These are phyloP conservation scores for Achaetomium macrosporum DNA, from an alignment of 2,329 filamentous ascomycete species.

Conservation along the genomic window DNA sequence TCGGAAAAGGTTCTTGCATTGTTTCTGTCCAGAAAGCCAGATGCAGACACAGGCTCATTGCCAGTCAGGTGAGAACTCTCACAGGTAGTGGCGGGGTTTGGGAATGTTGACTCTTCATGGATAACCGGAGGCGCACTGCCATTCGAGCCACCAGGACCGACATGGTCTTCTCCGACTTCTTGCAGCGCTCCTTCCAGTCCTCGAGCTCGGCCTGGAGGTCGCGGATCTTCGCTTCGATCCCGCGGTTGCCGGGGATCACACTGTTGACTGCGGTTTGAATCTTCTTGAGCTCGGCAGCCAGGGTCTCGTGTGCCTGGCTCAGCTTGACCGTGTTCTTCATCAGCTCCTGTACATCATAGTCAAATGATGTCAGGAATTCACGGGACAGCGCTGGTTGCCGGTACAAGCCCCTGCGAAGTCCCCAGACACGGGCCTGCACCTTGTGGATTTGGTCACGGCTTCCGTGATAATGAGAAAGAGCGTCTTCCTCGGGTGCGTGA, in stretches of 20 bases:
- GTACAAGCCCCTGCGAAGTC: slow-evolving; percentile 9
- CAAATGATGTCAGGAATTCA: slow-evolving; percentile 2
- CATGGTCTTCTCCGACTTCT: neutral
- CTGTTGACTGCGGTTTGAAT: neutral
- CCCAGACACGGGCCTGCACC: slow-evolving; percentile 12
- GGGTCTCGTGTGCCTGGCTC: neutral
- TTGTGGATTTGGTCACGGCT: slow-evolving; percentile 2
- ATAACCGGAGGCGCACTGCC: too few relatives aligned
- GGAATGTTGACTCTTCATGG: too few relatives aligned
- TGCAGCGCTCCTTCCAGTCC: neutral
- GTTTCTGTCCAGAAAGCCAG: too few relatives aligned
- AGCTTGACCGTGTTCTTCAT: slow-evolving; percentile 5
- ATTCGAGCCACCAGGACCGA: neutral
- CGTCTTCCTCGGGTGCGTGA: too few relatives aligned
- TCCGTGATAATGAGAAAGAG: too few relatives aligned
- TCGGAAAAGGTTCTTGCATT: too few relatives aligned
- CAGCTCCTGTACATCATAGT: slow-evolving; percentile 11
- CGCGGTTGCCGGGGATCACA: neutral
- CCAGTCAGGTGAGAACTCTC: too few relatives aligned
- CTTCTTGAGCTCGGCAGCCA: slow-evolving; percentile 4
- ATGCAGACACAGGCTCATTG: too few relatives aligned
- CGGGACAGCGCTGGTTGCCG: neutral
- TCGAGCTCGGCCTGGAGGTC: slow-evolving; percentile 5
- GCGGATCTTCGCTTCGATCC: neutral
- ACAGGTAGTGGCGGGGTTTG: too few relatives aligned